These are phyloP conservation scores for Scleroderma citrinum DNA, from an alignment of 768 basidiomycete genomes.

Conservation along the genomic window DNA sequence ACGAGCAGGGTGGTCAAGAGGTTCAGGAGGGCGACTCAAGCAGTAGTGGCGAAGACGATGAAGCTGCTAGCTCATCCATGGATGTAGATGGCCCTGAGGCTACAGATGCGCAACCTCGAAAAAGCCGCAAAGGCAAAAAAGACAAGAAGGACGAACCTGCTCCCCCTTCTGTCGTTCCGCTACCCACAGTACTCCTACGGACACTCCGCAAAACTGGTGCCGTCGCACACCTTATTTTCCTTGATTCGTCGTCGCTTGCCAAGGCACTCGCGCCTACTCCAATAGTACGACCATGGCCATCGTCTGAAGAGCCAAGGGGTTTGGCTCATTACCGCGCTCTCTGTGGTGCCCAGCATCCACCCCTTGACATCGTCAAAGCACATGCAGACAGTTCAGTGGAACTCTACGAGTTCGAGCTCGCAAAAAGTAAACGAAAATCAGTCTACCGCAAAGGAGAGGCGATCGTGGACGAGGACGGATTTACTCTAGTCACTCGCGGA, in stretches of 20 bases:
- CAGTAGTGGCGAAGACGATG: constrained; percentile 28
- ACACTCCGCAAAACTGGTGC: constrained; percentile 56
- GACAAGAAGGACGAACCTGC: constrained; percentile 15
- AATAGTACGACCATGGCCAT: constrained; percentile 63
- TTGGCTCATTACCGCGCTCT: constrained; percentile 64
- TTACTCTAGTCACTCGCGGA: constrained; percentile 89
- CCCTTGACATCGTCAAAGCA: constrained; percentile 64
- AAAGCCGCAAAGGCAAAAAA: constrained; percentile 25
- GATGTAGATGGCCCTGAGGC: constrained; percentile 2
- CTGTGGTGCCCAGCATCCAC: constrained; percentile 66
- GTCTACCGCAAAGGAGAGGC: constrained; percentile 80
- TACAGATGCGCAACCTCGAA: constrained; percentile 20
- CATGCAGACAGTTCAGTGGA: constrained; percentile 78
- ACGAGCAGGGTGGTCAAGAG: constrained; percentile 27
- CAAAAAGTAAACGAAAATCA: constrained; percentile 54
- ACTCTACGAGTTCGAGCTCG: constrained; percentile 59
- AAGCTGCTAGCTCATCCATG: constrained; percentile 5
- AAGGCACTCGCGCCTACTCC: constrained; percentile 50
- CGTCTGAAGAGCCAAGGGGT: constrained; percentile 57
- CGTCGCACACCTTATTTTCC: constrained; percentile 65
- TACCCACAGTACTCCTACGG: constrained; percentile 52
- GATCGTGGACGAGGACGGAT: constrained; percentile 90
- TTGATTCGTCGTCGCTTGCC: constrained; percentile 66
- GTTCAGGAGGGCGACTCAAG: constrained; percentile 2
- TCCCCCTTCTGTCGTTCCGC: constrained; percentile 50